Evolutionary conservation across 1,139 yeast species (phyloP).

Genomic region (Candida albicans): DNA sequence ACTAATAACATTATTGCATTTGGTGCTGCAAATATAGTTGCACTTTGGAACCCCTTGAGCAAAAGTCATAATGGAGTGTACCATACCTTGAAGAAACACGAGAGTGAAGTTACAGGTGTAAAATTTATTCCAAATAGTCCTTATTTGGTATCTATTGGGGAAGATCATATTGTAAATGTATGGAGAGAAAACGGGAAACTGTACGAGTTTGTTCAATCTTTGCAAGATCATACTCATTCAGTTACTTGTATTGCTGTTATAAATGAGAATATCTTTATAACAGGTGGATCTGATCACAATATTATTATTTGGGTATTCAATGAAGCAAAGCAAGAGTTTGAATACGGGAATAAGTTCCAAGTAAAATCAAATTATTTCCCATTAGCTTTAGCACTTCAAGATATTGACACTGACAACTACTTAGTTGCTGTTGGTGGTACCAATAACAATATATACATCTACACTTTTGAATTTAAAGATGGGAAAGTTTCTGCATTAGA

Average conservation of each 20-base stretch:
- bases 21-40: constrained; percentile 75
- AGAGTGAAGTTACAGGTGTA: constrained; percentile 58
- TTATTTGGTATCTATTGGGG: constrained; percentile 59
- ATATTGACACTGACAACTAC: constrained; percentile 37
- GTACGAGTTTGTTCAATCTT: constrained; percentile 31
- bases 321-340: constrained; percentile 18
- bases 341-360: constrained; percentile 31
- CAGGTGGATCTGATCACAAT: constrained; percentile 69
- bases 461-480: constrained; percentile 39
- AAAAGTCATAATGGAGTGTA: constrained; percentile 45
- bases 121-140: constrained; percentile 51
- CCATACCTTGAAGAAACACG: constrained; percentile 58
- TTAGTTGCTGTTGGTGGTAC: constrained; percentile 88
- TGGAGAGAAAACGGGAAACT: constrained; percentile 45
- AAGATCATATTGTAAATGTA: constrained; percentile 59
- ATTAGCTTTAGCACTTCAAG: constrained; percentile 55
- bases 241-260: constrained; percentile 49
- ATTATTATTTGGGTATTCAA: constrained; percentile 51
- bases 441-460: constrained; percentile 54
- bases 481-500: constrained; percentile 21
- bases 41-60: constrained; percentile 67
- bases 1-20: constrained; percentile 54
- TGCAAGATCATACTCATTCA: constrained; percentile 45
- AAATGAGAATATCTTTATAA: constrained; percentile 40
- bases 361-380: constrained; percentile 62